Evolutionary conservation across 495 filamentous ascomycete genomes (phyloP), one percentile per base, ranked within the genome.

Genomic region (Trichoderma virens): DNA sequence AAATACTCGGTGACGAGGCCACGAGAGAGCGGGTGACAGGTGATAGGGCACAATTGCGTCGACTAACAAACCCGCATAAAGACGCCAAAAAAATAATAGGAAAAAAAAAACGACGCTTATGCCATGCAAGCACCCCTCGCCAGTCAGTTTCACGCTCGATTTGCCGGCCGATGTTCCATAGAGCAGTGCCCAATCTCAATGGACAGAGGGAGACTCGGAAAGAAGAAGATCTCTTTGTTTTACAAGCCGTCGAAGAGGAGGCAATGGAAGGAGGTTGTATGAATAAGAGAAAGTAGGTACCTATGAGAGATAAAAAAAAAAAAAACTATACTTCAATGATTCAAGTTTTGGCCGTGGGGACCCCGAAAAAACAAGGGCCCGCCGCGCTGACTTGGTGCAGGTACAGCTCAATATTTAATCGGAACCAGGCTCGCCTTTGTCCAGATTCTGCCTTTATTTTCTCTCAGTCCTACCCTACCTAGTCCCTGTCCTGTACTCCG

Each of bases 71-170:
- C 51, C 51, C 51, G 51, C 27, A 30, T 35, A 56, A 11, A 4
- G 51, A 9, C 51, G 51, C 51, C 51, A 56, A 56, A 30, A 30
- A 30, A 28, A 30, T 20, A 9, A 28, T 28, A 30, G 14, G 23
- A 16, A 30, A 16, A 28, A 56, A 30, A 20, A 25, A 20, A 47
- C 43, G 43, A 47, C 51, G 51, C 51, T 56, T 56, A 56, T 56
- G 51, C 51, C 25, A 56, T 30, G 51, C 51, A 56, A 20, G 51
- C 51, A 56, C 51, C 27, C 51, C 51, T 56, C 51, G n/a, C 23
- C 8, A n/a, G 51, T 27, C 25, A 30, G n/a, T n/a, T n/a, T n/a
- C n/a, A n/a, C n/a, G n/a, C 51, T 56, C 43, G 43, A 23, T 56
- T 56, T 56, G 51, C 27, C 16, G 51, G 43, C 43, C n/a, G 43